phyloP scores from a whole-genome alignment of 371 early-diverging fungal species.

The Thermomucor indicae-seudaticae region DNA sequence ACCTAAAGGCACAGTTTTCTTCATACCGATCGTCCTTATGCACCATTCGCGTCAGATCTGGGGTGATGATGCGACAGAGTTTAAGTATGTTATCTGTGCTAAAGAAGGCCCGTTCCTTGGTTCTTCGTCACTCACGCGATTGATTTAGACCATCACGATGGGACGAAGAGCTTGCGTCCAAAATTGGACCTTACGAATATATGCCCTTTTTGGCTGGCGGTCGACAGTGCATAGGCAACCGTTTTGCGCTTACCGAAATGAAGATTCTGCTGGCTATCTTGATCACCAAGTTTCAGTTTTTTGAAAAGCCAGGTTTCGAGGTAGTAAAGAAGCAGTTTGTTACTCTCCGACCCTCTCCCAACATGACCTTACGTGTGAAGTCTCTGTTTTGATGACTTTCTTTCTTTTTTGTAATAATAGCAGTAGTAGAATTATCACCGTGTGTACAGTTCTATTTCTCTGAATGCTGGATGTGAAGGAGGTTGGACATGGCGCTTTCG shows the following conservation, averaged over 20 bases:
- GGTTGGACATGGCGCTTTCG: conserved; percentile 24
- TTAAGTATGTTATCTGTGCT: too few relatives aligned
- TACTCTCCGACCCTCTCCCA: conserved; percentile 19
- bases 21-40: conserved; percentile 33
- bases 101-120: too few relatives aligned
- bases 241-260: conserved; percentile 23
- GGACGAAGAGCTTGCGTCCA: conserved; percentile 29
- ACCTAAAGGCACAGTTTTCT: conserved; percentile 50
- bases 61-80: conserved; percentile 63
- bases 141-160: conserved; percentile 65
- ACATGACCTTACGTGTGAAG: conserved; percentile 18
- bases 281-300: conserved; percentile 10
- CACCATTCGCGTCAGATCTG: conserved; percentile 52
- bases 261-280: conserved; percentile 20
- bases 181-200: conserved; percentile 40
- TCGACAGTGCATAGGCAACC: conserved; percentile 19
- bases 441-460: not conserved
- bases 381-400: not conserved
- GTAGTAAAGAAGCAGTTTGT: conserved; percentile 4
- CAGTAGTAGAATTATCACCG: not conserved
- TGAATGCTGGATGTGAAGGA: conserved; percentile 17
- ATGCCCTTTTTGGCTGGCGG: conserved; percentile 58
- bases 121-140: too few relatives aligned
- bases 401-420: not conserved
- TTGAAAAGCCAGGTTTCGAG: conserved; percentile 19